phyloP scores from a whole-genome alignment of 306 rosid genomes.

The Cicer pinnatifidum region DNA sequence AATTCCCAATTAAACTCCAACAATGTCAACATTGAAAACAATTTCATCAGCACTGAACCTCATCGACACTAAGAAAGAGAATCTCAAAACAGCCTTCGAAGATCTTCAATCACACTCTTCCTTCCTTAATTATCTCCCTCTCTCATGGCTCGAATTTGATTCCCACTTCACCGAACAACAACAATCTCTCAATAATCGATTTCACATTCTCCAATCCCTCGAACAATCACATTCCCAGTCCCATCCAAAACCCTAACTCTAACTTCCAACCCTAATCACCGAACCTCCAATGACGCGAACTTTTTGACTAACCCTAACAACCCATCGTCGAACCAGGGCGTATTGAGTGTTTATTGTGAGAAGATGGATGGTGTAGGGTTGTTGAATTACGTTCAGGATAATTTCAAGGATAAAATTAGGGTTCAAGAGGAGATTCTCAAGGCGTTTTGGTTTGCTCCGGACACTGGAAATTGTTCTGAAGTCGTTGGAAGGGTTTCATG shows the following conservation, averaged over 20 bases:
- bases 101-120: slow-evolving; percentile 63
- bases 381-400: slow-evolving; percentile 51
- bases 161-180: slow-evolving; percentile 63
- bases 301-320: background rate
- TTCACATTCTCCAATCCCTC: slow-evolving; percentile 59
- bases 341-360: slow-evolving; percentile 58
- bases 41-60: slow-evolving; percentile 62
- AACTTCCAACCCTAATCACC: slow-evolving; percentile 12
- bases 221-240: slow-evolving; percentile 43
- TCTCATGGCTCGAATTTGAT: slow-evolving; percentile 71
- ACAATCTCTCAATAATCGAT: slow-evolving; percentile 53
- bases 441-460: slow-evolving; percentile 56
- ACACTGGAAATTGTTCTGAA: slow-evolving; percentile 63
- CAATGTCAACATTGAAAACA: slow-evolving; percentile 52
- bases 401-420: slow-evolving; percentile 44
- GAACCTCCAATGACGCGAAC: background rate
- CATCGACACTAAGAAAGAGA: slow-evolving; percentile 61
- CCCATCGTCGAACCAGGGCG: slow-evolving; percentile 10
- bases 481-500: slow-evolving; percentile 64
- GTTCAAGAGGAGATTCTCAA: slow-evolving; percentile 59
- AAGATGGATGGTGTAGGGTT: slow-evolving; percentile 69
- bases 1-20: slow-evolving; percentile 7
- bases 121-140: slow-evolving; percentile 54
- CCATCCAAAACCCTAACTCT: slow-evolving; percentile 18
- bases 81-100: slow-evolving; percentile 68